Evolutionary conservation across 352 stramenopile genomes (phyloP).

Genomic region (Peronosclerospora sorghi): DNA sequence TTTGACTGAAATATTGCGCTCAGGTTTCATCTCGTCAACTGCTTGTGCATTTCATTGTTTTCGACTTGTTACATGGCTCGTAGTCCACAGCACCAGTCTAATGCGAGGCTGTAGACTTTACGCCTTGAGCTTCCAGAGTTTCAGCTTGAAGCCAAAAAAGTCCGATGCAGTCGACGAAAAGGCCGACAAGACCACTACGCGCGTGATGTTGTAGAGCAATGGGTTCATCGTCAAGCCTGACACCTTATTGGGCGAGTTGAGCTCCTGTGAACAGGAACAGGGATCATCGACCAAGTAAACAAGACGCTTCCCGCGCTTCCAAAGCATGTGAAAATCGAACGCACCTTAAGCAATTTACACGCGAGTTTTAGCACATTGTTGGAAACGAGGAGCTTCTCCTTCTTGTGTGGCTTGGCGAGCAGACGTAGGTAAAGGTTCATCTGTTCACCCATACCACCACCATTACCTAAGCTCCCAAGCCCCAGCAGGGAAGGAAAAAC

Average conservation of each 20-base stretch:
- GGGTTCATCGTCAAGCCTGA: constrained; percentile 86
- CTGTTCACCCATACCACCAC: constrained; percentile 18
- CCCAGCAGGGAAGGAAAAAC: neutral
- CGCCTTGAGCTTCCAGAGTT: constrained; percentile 85
- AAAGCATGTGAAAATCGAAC: constrained; percentile 11
- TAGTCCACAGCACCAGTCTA: constrained; percentile 2
- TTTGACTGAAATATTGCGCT: too few species aligned
- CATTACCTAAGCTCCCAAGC: constrained; percentile 2
- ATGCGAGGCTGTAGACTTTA: constrained; percentile 14
- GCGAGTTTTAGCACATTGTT: constrained; percentile 88
- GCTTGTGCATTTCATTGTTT: constrained; percentile 21
- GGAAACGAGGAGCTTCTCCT: constrained; percentile 82
- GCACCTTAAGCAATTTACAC: constrained; percentile 80
- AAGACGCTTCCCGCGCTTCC: neutral
- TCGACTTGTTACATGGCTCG: constrained; percentile 3
- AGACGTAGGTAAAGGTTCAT: constrained; percentile 84
- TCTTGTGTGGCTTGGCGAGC: constrained; percentile 78
- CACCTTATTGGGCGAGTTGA: constrained; percentile 87
- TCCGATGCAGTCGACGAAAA: constrained; percentile 84
- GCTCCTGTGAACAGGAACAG: constrained; percentile 42
- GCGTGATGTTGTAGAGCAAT: constrained; percentile 83
- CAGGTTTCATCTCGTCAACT: constrained; percentile 8
- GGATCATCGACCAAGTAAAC: constrained; percentile 12
- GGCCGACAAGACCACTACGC: constrained; percentile 81
- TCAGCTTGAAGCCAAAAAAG: constrained; percentile 88